Conservation (phyloP, 805 yeast species). For the Clavispora phyllophila region DNA sequence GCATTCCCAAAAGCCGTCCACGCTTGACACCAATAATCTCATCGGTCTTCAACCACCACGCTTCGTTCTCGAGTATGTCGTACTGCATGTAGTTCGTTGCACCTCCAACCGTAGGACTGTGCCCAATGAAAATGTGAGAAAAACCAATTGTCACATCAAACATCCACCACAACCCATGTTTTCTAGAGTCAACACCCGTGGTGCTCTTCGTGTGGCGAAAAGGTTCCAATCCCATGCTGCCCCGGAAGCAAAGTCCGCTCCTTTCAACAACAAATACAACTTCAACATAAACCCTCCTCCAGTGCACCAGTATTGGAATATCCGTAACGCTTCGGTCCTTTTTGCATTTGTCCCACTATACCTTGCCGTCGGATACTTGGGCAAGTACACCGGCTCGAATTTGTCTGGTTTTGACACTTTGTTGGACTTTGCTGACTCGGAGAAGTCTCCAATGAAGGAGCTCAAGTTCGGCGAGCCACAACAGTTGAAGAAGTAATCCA, state of each 20-base stretch:
- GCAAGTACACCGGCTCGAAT: constrained; percentile 26
- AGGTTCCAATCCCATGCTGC: constrained; percentile 26
- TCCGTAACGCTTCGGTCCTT: constrained; percentile 31
- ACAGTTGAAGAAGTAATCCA: constrained; percentile 8
- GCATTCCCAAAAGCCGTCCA: no score
- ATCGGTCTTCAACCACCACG: neutral
- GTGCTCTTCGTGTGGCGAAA: constrained; percentile 18
- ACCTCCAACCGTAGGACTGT: neutral
- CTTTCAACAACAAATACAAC: constrained; percentile 39
- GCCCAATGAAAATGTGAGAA: constrained; percentile 15
- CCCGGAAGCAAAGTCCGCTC: constrained; percentile 16
- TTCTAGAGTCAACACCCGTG: constrained; percentile 21
- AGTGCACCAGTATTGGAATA: constrained; percentile 42
- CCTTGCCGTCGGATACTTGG: constrained; percentile 30
- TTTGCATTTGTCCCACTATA: constrained; percentile 36
- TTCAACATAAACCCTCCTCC: constrained; percentile 42
- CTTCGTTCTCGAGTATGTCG: constrained; percentile 2
- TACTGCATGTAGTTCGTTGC: neutral
- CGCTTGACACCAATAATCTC: no score
- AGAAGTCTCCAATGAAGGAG: constrained; percentile 34
- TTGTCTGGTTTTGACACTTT: constrained; percentile 29
- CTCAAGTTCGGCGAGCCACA: constrained; percentile 37
- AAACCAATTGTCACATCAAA: constrained; percentile 1
- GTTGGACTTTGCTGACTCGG: constrained; percentile 31
- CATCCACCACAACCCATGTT: constrained; percentile 19